Percentiles rank a stretch among this genome's conserved stretches.
Conservation (phyloP, 2,329 filamentous ascomycete genomes). For the Tricladium varicosporioides region DNA sequence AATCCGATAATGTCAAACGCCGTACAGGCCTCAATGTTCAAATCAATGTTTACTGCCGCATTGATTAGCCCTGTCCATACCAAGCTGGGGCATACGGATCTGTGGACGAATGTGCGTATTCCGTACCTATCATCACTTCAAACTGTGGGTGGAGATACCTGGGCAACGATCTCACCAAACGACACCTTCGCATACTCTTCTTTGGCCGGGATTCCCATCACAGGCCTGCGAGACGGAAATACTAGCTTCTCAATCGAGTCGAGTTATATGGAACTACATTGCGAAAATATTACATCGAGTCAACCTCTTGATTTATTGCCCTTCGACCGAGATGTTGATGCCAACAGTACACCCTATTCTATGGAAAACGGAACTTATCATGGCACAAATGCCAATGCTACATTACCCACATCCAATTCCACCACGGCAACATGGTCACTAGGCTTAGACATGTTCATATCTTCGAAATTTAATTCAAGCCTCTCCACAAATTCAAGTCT, state of each 20-base stretch:
- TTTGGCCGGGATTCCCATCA: slow-evolving; percentile 10
- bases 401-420: neutral
- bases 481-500: neutral
- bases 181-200: slow-evolving; percentile 6
- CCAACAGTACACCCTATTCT: neutral
- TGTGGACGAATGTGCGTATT: slow-evolving; percentile 14
- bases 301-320: neutral
- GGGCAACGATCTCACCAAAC: neutral
- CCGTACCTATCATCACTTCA: slow-evolving; percentile 10
- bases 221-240: neutral
- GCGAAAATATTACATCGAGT: neutral
- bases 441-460: slow-evolving; percentile 6
- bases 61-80: slow-evolving; percentile 1
- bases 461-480: slow-evolving; percentile 5
- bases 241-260: slow-evolving; percentile 7
- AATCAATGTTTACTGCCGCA: slow-evolving; percentile 7
- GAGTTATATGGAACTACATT: slow-evolving; percentile 12
- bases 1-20: neutral
- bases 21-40: slow-evolving; percentile 1
- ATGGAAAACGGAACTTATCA: slow-evolving; percentile 5
- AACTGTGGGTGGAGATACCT: neutral
- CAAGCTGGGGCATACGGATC: slow-evolving; percentile 8
- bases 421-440: slow-evolving; percentile 8
- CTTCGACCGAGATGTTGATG: neutral
- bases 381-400: neutral